Percentiles rank a stretch among this genome's conserved stretches.
These are phyloP conservation scores for Biscogniauxia mediterranea DNA, from an alignment of 2,329 filamentous ascomycete genomes.

Conservation along the genomic window DNA sequence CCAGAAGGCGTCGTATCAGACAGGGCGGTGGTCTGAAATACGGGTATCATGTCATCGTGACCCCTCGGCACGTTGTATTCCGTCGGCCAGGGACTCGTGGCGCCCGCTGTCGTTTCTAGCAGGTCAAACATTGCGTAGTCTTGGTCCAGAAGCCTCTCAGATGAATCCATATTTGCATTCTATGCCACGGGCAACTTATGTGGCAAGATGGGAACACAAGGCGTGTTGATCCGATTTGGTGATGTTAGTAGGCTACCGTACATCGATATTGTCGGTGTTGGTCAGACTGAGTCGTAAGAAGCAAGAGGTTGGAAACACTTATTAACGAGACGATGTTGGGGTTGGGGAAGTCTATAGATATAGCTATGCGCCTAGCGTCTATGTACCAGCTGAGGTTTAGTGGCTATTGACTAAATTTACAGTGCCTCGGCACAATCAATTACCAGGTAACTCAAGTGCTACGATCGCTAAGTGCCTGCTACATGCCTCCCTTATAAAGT, in stretches of 20 bases:
- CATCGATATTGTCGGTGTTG: not conserved
- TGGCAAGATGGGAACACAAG: not conserved
- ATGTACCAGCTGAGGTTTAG: not conserved
- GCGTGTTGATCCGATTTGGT: not conserved
- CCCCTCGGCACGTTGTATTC: not conserved
- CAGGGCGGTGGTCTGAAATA: not conserved
- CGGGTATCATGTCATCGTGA: constrained; percentile 1
- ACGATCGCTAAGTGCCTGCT: too few relatives aligned
- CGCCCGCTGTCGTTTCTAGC: not conserved
- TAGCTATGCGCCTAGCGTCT: not conserved
- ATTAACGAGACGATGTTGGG: not conserved
- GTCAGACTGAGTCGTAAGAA: not conserved
- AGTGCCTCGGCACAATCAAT: not conserved
- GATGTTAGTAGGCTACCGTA: not conserved
- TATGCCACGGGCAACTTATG: not conserved
- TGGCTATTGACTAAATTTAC: not conserved
- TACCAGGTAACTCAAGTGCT: not conserved
- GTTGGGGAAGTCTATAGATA: not conserved
- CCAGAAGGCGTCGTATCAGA: constrained; percentile 1
- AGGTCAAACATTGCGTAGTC: not conserved
- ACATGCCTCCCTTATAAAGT: too few relatives aligned
- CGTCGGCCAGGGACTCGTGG: not conserved
- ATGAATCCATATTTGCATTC: not conserved
- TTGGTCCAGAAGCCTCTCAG: not conserved
- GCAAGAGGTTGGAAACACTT: not conserved